Conservation (phyloP, 371 early-diverging fungal genomes). For the Mucor sp. region DNA sequence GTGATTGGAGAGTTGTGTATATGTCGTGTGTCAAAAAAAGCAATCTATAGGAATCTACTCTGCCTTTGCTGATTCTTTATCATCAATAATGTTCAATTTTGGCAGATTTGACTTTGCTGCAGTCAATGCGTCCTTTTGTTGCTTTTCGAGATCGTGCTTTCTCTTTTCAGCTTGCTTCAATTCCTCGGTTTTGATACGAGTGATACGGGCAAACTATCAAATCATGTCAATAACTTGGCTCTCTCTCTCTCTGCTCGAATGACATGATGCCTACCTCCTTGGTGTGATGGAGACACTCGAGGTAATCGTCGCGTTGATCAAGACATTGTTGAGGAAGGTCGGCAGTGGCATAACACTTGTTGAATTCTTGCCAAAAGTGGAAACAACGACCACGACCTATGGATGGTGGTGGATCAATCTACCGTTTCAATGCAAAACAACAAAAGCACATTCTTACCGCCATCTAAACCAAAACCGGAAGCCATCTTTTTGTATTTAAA, state of each 20-base stretch:
- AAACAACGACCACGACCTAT: conserved; percentile 82
- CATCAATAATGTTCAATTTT: conserved; percentile 59
- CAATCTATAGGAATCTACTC: neutral
- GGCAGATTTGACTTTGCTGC: conserved; percentile 62
- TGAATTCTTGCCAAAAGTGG: conserved; percentile 84
- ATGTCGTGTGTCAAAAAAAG: neutral
- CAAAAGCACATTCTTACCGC: conserved; percentile 24
- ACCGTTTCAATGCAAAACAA: neutral
- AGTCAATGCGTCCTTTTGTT: conserved; percentile 55
- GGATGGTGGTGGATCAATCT: too few relatives aligned
- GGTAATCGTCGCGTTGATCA: conserved; percentile 76
- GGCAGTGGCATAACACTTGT: conserved; percentile 79
- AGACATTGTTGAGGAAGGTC: conserved; percentile 73
- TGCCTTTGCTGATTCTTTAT: conserved; percentile 15
- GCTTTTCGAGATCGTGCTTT: conserved; percentile 40
- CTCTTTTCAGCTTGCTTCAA: conserved; percentile 62
- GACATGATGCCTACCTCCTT: conserved; percentile 63
- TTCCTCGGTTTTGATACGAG: conserved; percentile 61
- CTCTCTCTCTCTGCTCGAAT: neutral
- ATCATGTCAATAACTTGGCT: neutral
- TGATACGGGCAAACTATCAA: conserved; percentile 42
- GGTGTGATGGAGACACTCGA: conserved; percentile 83
- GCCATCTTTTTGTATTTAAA: conserved; percentile 32
- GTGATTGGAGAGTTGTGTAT: neutral
- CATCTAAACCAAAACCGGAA: conserved; percentile 51